Conservation (phyloP, 768 basidiomycete species). For the Suillus tomentosus region DNA sequence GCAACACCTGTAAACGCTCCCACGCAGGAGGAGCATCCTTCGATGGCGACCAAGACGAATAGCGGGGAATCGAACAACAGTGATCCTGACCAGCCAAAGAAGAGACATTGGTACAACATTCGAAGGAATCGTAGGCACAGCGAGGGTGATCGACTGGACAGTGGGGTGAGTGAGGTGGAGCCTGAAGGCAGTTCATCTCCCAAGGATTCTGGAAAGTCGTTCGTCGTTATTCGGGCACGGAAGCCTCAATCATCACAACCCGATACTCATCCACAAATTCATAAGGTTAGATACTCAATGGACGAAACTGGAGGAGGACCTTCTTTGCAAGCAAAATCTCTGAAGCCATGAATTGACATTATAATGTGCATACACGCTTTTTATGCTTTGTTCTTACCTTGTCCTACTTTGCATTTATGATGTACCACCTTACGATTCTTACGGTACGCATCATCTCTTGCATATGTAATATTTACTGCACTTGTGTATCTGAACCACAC, state of each 20-base stretch:
- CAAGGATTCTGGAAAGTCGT: slow-evolving; percentile 51
- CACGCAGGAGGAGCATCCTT: slow-evolving; percentile 22
- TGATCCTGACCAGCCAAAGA: slow-evolving; percentile 52
- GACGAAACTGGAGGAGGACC: slow-evolving; percentile 29
- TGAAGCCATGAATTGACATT: slow-evolving; percentile 6
- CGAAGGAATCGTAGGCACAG: slow-evolving; percentile 62
- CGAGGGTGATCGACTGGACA: slow-evolving; percentile 46
- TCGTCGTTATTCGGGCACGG: slow-evolving; percentile 69
- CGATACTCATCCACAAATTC: slow-evolving; percentile 21
- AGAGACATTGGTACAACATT: slow-evolving; percentile 72
- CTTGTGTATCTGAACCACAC: slow-evolving; percentile 21
- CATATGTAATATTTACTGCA: slow-evolving; percentile 33
- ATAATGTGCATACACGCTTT: slow-evolving; percentile 16
- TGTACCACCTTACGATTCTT: slow-evolving; percentile 20
- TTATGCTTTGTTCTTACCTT: slow-evolving; percentile 15
- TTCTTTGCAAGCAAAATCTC: slow-evolving; percentile 12
- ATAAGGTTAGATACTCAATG: slow-evolving; percentile 30
- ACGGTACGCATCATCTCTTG: slow-evolving; percentile 26
- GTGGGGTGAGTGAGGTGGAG: slow-evolving; percentile 19
- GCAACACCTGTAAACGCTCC: slow-evolving; percentile 17
- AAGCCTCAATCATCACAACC: slow-evolving; percentile 39
- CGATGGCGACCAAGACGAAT: slow-evolving; percentile 22
- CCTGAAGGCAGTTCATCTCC: slow-evolving; percentile 35
- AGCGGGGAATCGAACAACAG: slow-evolving; percentile 34
- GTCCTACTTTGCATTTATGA: slow-evolving; percentile 23